A percentile compares a stretch with the other conserved stretches of the same genome.
phyloP scores from a whole-genome alignment of 257 asterid species.

The Nicotiana attenuata region DNA sequence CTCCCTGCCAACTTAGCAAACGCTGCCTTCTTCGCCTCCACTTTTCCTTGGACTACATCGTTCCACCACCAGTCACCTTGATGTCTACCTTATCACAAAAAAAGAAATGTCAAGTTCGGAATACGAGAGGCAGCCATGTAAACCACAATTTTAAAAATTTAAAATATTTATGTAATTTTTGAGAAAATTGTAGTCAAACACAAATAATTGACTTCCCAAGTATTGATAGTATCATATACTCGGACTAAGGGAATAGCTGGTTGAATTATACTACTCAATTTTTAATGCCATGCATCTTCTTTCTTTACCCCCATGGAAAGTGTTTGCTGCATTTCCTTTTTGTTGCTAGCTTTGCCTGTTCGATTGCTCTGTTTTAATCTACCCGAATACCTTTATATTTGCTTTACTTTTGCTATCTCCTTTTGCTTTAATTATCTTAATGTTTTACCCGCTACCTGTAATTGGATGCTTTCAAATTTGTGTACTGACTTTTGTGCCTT shows the following conservation, averaged over 20 bases:
- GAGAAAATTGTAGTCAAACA: neutral
- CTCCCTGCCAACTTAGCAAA: too few species aligned
- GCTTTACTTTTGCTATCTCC: neutral
- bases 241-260: neutral
- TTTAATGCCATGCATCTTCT: neutral
- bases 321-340: neutral
- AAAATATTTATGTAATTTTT: too few species aligned
- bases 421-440: neutral
- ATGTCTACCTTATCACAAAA: too few species aligned
- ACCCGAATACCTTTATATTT: neutral
- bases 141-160: too few species aligned
- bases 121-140: too few species aligned
- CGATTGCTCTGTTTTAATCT: neutral
- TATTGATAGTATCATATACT: neutral
- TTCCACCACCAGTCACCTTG: too few species aligned
- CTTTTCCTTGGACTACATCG: too few species aligned
- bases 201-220: neutral
- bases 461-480: neutral
- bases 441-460: neutral
- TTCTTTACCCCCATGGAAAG: neutral
- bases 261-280: neutral
- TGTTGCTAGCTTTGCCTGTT: neutral
- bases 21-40: too few species aligned
- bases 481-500: neutral
- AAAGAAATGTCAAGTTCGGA: too few species aligned